These are phyloP conservation scores for Litsea cubeba DNA, from an alignment of 164 flowering plant genomes.

Conservation along the genomic window DNA sequence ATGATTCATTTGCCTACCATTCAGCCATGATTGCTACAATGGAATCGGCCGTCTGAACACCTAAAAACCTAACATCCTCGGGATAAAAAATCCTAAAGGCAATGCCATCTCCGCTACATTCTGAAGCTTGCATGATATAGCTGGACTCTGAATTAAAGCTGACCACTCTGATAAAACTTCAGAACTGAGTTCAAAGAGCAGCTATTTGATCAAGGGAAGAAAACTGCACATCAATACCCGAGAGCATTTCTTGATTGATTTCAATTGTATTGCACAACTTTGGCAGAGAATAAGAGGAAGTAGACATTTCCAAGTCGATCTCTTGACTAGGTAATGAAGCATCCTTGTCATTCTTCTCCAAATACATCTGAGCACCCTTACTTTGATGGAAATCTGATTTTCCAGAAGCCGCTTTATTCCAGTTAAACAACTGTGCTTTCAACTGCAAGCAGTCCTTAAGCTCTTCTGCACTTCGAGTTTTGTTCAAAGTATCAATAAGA, in stretches of 20 bases:
- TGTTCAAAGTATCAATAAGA: slow-evolving; percentile 64
- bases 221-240: slow-evolving; percentile 34
- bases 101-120: background rate
- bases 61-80: background rate
- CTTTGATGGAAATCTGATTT: slow-evolving; percentile 17
- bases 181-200: slow-evolving; percentile 29
- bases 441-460: slow-evolving; percentile 53
- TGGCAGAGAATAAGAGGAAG: slow-evolving; percentile 9
- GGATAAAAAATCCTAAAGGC: no score
- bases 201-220: slow-evolving; percentile 43
- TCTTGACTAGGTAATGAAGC: slow-evolving; percentile 12
- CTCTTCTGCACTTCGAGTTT: slow-evolving; percentile 73
- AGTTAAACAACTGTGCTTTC: slow-evolving; percentile 37
- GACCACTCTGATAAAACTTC: background rate
- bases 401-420: background rate
- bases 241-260: slow-evolving; percentile 40
- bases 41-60: background rate
- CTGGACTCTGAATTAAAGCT: background rate
- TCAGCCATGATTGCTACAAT: background rate
- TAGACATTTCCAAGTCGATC: background rate
- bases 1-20: background rate
- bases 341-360: slow-evolving; percentile 17
- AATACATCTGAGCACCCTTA: slow-evolving; percentile 14
- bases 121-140: background rate
- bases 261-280: slow-evolving; percentile 23